A percentile compares a stretch with the other conserved stretches of the same genome.
These are phyloP conservation scores for Gynandropsis gynandra DNA, from an alignment of 345 rosid genomes.

Conservation along the genomic window DNA sequence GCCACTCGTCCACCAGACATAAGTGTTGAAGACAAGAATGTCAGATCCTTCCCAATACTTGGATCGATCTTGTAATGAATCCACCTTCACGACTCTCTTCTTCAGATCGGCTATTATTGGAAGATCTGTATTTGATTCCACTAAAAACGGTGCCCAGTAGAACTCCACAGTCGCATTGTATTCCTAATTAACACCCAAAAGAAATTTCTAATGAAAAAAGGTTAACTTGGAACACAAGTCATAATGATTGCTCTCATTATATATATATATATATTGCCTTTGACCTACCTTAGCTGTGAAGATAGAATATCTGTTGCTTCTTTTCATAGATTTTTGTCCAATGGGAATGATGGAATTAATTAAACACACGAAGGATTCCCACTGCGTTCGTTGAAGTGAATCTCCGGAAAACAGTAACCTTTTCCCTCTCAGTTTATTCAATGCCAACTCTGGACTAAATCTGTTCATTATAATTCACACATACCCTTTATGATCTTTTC, in stretches of 20 bases:
- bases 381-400: conserved; percentile 76
- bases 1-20: conserved; percentile 98
- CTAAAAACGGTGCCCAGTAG: conserved; percentile 87
- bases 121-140: conserved; percentile 73
- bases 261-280: not conserved
- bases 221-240: conserved; percentile 42
- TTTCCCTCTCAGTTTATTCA: conserved; percentile 64
- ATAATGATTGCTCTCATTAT: conserved; percentile 3
- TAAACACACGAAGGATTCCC: conserved; percentile 88
- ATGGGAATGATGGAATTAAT: conserved; percentile 59
- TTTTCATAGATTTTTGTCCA: conserved; percentile 51
- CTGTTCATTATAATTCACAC: conserved; percentile 27
- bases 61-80: conserved; percentile 64
- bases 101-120: conserved; percentile 54
- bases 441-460: conserved; percentile 53
- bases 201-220: not conserved
- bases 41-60: conserved; percentile 70
- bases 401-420: conserved; percentile 80
- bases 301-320: conserved; percentile 37
- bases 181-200: conserved; percentile 31
- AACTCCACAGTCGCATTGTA: conserved; percentile 78
- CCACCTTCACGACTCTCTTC: conserved; percentile 75
- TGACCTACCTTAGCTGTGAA: conserved; percentile 63
- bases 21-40: conserved; percentile 73
- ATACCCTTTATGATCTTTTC: not conserved